These are phyloP conservation scores for Batkoa obscura DNA, from an alignment of 371 early-diverging fungal species.

Conservation along the genomic window DNA sequence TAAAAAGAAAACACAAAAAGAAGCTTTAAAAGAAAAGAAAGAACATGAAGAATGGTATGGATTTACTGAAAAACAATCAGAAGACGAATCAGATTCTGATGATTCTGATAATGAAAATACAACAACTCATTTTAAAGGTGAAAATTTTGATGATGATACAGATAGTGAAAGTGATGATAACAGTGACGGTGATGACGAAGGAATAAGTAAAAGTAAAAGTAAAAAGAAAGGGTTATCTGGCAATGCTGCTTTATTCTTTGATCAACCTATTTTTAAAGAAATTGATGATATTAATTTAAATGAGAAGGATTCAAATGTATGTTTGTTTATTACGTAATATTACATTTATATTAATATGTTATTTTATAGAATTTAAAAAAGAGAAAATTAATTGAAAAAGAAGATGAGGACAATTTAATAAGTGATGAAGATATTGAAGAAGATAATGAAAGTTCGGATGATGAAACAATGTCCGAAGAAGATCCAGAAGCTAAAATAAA, in stretches of 20 bases:
- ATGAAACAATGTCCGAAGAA: slow-evolving; percentile 22
- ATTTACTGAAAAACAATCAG: slow-evolving; percentile 11
- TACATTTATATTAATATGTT: too few species aligned
- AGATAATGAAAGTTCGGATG: slow-evolving; percentile 13
- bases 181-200: slow-evolving; percentile 15
- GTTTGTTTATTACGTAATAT: too few species aligned
- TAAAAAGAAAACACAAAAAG: not conserved
- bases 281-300: too few species aligned
- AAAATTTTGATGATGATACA: slow-evolving; percentile 13
- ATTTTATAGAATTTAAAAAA: too few species aligned
- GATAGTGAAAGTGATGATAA: slow-evolving; percentile 17
- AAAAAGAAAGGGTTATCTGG: slow-evolving; percentile 25
- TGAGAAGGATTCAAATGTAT: slow-evolving; percentile 25
- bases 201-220: slow-evolving; percentile 20
- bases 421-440: slow-evolving; percentile 18
- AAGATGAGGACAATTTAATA: slow-evolving; percentile 8
- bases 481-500: slow-evolving; percentile 36
- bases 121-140: slow-evolving; percentile 5
- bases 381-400: too few species aligned
- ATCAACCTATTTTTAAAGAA: slow-evolving; percentile 74
- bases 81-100: slow-evolving; percentile 11
- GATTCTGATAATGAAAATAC: slow-evolving; percentile 16
- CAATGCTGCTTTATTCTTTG: slow-evolving; percentile 76
- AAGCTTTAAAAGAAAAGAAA: not conserved
- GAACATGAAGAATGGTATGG: slow-evolving; percentile 4